Base-by-base conservation (phyloP, 768 basidiomycete genomes). In the Albatrellus ellisii region DNA sequence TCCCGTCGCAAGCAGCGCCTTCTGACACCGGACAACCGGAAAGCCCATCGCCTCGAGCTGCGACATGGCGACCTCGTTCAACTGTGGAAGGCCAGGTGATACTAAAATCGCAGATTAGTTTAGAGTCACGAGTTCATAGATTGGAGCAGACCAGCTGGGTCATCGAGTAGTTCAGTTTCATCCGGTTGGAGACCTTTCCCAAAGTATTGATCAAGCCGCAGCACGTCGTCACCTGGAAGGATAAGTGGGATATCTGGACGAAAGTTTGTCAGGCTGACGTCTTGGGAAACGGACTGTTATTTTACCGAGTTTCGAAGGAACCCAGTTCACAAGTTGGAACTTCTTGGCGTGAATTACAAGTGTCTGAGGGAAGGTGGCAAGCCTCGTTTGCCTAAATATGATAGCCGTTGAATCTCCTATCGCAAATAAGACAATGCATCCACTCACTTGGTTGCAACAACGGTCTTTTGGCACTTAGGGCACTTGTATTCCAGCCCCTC, bases 281-380 rank as follows among this genome's bases (percentile, higher is more conserved):
- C 25, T 17, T 12, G 14, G 15, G 31, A 18, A 26, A 8, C 17
- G 11, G 21, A 14, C 8, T 27, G 18, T 32, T 31, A 22, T 6
- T 75, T 14, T 47, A 89, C 90, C 88, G 22, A 98, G 69, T 61
- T 99, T 99, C 3, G 81, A 72, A 0, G 95, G 95, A 1, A 99
- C 88, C 95, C 95, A 98, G 51, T 90, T 89, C 31, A 90, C 81
- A 4, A 94, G 72, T 59, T 91, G 86, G 65, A 95, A 97, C 53
- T 94, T 94, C 56, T 85, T 87, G 32, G 89, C 80, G 48, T 95
- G 92, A 1, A 99, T 59, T 6, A 94, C 78, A 0, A 98, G 69
- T 1, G 89, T 75, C 9, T 90, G 72, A 0, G 95, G 95, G 68
- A 94, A 88, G 1, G 85, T 82, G 0, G 84, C 73, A 52, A 98